Evolutionary conservation across 1,139 yeast genomes (phyloP).

Genomic region (Yamadazyma diddensiae): DNA sequence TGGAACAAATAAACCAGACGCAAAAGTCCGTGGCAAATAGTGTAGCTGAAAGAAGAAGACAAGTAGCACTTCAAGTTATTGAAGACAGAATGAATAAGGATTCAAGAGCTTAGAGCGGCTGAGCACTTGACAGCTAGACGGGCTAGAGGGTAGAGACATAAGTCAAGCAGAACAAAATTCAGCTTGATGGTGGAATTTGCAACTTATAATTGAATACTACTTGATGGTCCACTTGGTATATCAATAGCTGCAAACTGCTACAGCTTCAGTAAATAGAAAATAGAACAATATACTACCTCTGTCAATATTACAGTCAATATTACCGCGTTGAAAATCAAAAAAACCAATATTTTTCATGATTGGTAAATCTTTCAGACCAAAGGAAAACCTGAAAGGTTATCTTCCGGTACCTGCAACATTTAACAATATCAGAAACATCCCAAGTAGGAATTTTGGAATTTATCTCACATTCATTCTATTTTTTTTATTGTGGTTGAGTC

Average conservation of each 20-base stretch:
- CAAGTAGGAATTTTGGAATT: constrained; percentile 17
- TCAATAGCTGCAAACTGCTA: too few species aligned
- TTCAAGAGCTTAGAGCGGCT: constrained; percentile 8
- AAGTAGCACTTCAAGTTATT: constrained; percentile 77
- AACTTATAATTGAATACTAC: too few species aligned
- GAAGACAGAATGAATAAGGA: constrained; percentile 63
- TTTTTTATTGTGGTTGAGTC: constrained; percentile 25
- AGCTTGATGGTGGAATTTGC: too few species aligned
- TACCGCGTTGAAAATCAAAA: too few species aligned
- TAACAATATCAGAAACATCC: constrained; percentile 13
- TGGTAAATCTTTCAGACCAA: constrained; percentile 13
- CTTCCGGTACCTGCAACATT: constrained; percentile 38
- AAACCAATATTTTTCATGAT: too few species aligned
- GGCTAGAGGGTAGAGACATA: too few species aligned
- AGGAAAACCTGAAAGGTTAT: constrained; percentile 18
- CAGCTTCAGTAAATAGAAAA: too few species aligned
- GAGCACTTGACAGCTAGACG: too few species aligned
- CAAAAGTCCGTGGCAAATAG: constrained; percentile 49
- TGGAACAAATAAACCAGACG: constrained; percentile 40
- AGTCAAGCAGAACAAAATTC: too few species aligned
- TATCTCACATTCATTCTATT: constrained; percentile 18
- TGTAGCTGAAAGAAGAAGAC: constrained; percentile 82
- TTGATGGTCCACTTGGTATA: too few species aligned
- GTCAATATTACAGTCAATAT: too few species aligned
- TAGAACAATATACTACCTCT: too few species aligned